phyloP scores from a whole-genome alignment of 768 basidiomycete genomes.

The Butyriboletus loyo region DNA sequence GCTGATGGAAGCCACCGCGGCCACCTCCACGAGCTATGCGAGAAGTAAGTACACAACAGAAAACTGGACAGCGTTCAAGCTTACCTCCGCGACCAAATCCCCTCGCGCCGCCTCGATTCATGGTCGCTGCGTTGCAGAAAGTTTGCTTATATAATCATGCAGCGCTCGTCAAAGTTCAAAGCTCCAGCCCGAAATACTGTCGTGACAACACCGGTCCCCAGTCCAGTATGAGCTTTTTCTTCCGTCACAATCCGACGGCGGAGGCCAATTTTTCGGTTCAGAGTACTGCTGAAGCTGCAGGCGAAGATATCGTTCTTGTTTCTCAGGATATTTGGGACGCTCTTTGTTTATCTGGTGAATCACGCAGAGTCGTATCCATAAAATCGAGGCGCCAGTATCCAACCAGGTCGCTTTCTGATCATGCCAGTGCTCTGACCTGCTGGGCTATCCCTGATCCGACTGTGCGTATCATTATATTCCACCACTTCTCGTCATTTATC shows the following conservation, averaged over 20 bases:
- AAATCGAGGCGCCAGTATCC: constrained; percentile 16
- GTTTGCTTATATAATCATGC: constrained; percentile 24
- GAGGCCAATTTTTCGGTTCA: constrained; percentile 31
- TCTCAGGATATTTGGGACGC: constrained; percentile 33
- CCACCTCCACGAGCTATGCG: constrained; percentile 54
- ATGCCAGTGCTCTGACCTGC: constrained; percentile 25
- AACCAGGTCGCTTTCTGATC: neutral
- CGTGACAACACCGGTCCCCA: neutral
- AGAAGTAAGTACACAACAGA: constrained; percentile 1
- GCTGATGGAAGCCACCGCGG: constrained; percentile 68
- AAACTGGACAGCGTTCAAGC: neutral
- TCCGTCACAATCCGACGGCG: constrained; percentile 22
- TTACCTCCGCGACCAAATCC: constrained; percentile 55
- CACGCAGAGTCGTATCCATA: constrained; percentile 22
- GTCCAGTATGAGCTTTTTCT: constrained; percentile 37
- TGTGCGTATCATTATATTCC: constrained; percentile 30
- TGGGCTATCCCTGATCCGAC: constrained; percentile 36
- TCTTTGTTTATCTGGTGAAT: constrained; percentile 16
- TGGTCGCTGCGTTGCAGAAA: constrained; percentile 18
- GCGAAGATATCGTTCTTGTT: constrained; percentile 29
- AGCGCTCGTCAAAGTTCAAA: no score
- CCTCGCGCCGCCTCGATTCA: constrained; percentile 54
- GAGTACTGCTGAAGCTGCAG: neutral
- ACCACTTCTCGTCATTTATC: constrained; percentile 20
- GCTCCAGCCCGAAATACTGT: neutral